phyloP scores from a whole-genome alignment of 176 grass and related monocot genomes.

The Stipa capillata region DNA sequence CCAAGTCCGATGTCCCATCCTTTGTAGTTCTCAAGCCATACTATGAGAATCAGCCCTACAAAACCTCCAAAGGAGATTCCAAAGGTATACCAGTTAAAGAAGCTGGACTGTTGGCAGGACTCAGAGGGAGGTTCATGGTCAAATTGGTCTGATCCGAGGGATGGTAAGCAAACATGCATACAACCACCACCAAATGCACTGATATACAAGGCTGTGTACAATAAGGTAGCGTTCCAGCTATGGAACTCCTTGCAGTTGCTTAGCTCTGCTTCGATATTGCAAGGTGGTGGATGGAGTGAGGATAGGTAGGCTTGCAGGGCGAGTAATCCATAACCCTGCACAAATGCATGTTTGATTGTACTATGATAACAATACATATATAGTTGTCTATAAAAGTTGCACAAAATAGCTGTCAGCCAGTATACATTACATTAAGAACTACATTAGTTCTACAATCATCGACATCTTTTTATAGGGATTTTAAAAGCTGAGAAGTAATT shows the following conservation, averaged over 20 bases:
- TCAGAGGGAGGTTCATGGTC: conserved; percentile 41
- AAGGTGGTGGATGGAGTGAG: conserved; percentile 42
- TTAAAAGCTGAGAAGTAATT: not conserved
- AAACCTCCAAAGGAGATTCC: conserved; percentile 48
- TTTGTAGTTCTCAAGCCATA: conserved; percentile 59
- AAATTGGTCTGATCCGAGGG: conserved; percentile 65
- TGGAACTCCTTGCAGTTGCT: conserved; percentile 31
- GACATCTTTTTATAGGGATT: not conserved
- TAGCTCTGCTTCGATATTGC: conserved; percentile 20
- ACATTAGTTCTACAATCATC: not conserved
- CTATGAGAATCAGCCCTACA: conserved; percentile 40
- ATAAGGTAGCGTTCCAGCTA: conserved; percentile 32
- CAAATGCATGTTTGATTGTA: not conserved
- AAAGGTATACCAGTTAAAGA: conserved; percentile 51
- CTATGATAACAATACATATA: not conserved
- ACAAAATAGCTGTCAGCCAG: not conserved
- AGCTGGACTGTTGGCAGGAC: conserved; percentile 38
- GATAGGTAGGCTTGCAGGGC: conserved; percentile 54
- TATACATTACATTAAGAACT: not conserved
- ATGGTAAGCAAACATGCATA: conserved; percentile 40
- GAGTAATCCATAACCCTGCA: conserved; percentile 52
- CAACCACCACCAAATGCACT: conserved; percentile 45
- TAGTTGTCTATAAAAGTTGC: not conserved
- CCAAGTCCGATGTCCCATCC: conserved; percentile 54
- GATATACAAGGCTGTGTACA: conserved; percentile 36